A percentile compares a stretch with the other conserved stretches of the same genome.
Conservation (phyloP, 2,329 filamentous ascomycete species). For the Biscogniauxia sp. region DNA sequence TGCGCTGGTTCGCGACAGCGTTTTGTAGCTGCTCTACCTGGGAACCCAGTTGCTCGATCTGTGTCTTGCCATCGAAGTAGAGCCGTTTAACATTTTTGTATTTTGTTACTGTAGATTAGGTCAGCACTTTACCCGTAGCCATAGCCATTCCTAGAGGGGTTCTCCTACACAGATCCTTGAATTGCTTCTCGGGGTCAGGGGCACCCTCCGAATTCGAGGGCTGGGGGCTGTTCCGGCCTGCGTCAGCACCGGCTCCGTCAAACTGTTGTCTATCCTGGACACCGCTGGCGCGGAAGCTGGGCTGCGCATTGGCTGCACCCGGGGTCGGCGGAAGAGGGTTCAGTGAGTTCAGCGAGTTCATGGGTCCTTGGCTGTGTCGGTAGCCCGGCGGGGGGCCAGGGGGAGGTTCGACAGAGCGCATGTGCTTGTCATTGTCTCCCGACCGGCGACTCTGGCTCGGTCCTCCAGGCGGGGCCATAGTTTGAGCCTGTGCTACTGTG, state of each 20-base stretch:
- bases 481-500: slow-evolving; percentile 33
- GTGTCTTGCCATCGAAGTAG: slow-evolving; percentile 92
- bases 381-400: slow-evolving; percentile 50
- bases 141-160: neutral
- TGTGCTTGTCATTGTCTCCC: slow-evolving; percentile 48
- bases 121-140: slow-evolving; percentile 28
- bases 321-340: slow-evolving; percentile 43
- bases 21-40: slow-evolving; percentile 96
- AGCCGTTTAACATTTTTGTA: slow-evolving; percentile 98
- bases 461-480: slow-evolving; percentile 48
- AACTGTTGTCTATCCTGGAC: slow-evolving; percentile 41
- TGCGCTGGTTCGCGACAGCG: slow-evolving; percentile 91
- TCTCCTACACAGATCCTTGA: slow-evolving; percentile 56
- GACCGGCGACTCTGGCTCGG: slow-evolving; percentile 45
- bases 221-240: slow-evolving; percentile 57
- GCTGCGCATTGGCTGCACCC: slow-evolving; percentile 32
- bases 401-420: slow-evolving; percentile 43
- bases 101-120: slow-evolving; percentile 67
- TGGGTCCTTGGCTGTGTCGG: slow-evolving; percentile 46
- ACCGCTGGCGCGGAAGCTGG: slow-evolving; percentile 41
- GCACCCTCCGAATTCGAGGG: slow-evolving; percentile 45
- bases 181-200: slow-evolving; percentile 51
- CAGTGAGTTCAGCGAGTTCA: slow-evolving; percentile 44
- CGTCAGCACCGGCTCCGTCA: slow-evolving; percentile 44
- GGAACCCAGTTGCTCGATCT: slow-evolving; percentile 82